A percentile compares a stretch with the other conserved stretches of the same genome.
These are phyloP conservation scores for Alisma plantagoaquatica DNA, from an alignment of 106 monocot genomes.

Conservation along the genomic window DNA sequence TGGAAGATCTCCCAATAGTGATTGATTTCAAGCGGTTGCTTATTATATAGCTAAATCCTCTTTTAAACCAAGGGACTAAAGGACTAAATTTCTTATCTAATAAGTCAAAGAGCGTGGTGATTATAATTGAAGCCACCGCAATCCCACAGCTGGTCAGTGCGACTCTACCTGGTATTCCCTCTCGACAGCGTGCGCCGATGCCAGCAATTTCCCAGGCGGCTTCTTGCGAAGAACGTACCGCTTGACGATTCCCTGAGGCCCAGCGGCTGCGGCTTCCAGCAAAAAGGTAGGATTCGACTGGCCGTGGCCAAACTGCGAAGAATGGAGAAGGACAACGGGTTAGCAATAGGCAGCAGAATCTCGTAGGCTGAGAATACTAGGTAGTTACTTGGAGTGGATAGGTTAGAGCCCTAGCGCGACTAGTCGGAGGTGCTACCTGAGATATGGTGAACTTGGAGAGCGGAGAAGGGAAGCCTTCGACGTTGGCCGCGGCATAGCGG, in stretches of 20 bases:
- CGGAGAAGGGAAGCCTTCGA: conserved; percentile 59
- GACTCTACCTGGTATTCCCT: conserved; percentile 86
- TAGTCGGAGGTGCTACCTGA: conserved; percentile 10
- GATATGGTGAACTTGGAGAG: conserved; percentile 32
- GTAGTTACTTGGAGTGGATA: background rate
- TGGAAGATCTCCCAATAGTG: no score
- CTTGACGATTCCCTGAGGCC: conserved; percentile 14
- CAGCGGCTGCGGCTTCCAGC: conserved; percentile 35
- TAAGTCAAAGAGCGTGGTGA: no score
- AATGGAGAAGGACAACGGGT: background rate
- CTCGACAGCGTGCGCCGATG: conserved; percentile 92
- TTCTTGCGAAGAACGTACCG: conserved; percentile 94
- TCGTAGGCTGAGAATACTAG: background rate
- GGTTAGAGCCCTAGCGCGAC: background rate
- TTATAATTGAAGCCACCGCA: no score
- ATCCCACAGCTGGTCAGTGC: no score
- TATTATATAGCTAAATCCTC: no score
- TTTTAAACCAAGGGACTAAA: no score
- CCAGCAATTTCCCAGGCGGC: conserved; percentile 60
- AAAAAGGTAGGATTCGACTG: conserved; percentile 96
- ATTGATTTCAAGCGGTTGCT: no score
- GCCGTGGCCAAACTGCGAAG: conserved; percentile 71
- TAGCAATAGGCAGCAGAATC: background rate
- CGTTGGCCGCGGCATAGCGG: conserved; percentile 39
- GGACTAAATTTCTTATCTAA: no score